phyloP scores from a whole-genome alignment of 2,329 filamentous ascomycete genomes.

The Hymenoscyphus salicellus region DNA sequence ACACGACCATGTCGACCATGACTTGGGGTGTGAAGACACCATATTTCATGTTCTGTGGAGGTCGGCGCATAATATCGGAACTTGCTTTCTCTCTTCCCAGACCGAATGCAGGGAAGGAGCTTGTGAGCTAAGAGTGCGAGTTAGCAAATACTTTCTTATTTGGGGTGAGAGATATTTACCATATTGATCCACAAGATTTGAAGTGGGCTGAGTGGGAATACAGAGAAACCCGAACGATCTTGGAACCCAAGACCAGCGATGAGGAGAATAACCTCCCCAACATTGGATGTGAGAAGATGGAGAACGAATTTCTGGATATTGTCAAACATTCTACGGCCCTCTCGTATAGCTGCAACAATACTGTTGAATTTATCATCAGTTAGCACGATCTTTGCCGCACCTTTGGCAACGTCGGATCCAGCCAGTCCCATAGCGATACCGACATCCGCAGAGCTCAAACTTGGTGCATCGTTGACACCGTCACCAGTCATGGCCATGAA shows the following conservation, averaged over 20 bases:
- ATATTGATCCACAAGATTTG: conserved; percentile 64
- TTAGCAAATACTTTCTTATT: not conserved
- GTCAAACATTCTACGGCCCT: conserved; percentile 53
- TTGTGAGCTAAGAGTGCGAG: conserved; percentile 43
- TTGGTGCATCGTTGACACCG: conserved; percentile 55
- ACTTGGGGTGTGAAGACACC: conserved; percentile 53
- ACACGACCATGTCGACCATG: conserved; percentile 52
- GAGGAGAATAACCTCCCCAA: conserved; percentile 55
- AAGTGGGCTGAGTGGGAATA: conserved; percentile 57
- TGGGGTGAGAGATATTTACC: conserved; percentile 25
- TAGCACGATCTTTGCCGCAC: conserved; percentile 52
- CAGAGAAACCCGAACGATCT: conserved; percentile 49
- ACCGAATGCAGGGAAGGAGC: conserved; percentile 57
- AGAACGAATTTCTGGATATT: conserved; percentile 58
- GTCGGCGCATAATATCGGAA: conserved; percentile 52
- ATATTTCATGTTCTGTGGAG: conserved; percentile 49
- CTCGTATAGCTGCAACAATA: conserved; percentile 51
- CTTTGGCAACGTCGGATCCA: conserved; percentile 63
- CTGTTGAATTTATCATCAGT: conserved; percentile 55
- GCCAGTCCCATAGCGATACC: conserved; percentile 59
- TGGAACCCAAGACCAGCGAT: conserved; percentile 59
- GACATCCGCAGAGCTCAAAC: conserved; percentile 51
- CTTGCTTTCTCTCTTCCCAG: conserved; percentile 55
- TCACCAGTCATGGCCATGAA: conserved; percentile 57
- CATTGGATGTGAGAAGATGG: conserved; percentile 53